Evolutionary conservation across 371 early-diverging fungal genomes (phyloP), one percentile per base, ranked within the genome.

Genomic region (Mucor lusitanicus): DNA sequence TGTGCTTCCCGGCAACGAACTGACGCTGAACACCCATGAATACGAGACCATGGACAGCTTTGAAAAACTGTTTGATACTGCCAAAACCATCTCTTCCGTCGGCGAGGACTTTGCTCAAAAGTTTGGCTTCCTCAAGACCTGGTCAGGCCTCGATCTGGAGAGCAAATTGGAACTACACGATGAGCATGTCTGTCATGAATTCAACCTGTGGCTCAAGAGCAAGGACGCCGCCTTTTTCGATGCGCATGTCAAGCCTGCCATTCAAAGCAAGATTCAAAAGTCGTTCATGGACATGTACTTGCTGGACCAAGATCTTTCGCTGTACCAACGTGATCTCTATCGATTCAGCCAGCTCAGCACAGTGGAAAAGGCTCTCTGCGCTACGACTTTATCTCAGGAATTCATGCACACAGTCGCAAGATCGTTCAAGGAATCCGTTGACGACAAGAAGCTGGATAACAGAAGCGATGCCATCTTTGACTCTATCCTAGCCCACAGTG

Each of bases 181-280:
- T n/a, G 21, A 78, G 12, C 69, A 72, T 59, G 74, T 64, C 3
- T 86, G 86, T 28, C 81, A 88, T 63, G 88, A 88, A 68, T 59
- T 86, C 21, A 85, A 86, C 65, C 57, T 88, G 25, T 88, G 87
- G 84, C 30, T 88, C 32, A 86, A 80, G 72, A 75, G 77, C 23
- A 85, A 84, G 42, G 87, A 88, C 53, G 33, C 59, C 2, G 54
- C 21, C 0, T 88, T 80, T 53, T 88, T 86, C 62, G 74, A 82
- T 39, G 21, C 55, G 0, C 71, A 77, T 42, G 75, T 86, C 1
- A 63, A 59, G 7, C 83, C 84, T 3, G 81, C 73, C 23, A 65
- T 88, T 23, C 72, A 85, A 82, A 79, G 78, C 68, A 86, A 88
- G 68, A 15, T 86, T 32, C 59, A 76, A 65, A 85, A 83, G 56